phyloP scores from a whole-genome alignment of 2,329 filamentous ascomycete genomes.

The Bipolaris oryzae region DNA sequence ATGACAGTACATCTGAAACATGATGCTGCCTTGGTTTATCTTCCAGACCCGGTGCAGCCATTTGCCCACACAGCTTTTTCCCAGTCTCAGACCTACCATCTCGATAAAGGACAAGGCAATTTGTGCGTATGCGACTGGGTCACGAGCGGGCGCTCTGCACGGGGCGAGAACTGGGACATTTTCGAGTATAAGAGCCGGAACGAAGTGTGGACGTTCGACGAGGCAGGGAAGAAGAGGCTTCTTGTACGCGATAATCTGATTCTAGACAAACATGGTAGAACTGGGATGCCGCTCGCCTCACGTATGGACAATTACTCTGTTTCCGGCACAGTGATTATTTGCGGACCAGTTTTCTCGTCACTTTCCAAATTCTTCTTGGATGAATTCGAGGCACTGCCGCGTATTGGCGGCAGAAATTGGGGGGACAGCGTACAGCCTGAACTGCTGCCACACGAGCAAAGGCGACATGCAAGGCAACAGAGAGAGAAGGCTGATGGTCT shows the following conservation, averaged over 20 bases:
- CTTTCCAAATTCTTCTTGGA: constrained; percentile 76
- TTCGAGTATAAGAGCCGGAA: constrained; percentile 80
- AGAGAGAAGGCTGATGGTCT: constrained; percentile 58
- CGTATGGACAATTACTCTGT: constrained; percentile 77
- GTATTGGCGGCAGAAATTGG: constrained; percentile 84
- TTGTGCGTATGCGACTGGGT: constrained; percentile 94
- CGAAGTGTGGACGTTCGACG: constrained; percentile 72
- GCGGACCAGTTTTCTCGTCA: constrained; percentile 70
- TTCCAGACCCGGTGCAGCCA: constrained; percentile 93
- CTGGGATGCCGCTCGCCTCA: constrained; percentile 43
- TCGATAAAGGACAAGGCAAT: constrained; percentile 56
- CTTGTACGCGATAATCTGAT: constrained; percentile 86
- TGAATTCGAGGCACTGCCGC: constrained; percentile 78
- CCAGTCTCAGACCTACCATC: constrained; percentile 78
- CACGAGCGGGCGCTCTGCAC: constrained; percentile 80
- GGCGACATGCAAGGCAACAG: constrained; percentile 59
- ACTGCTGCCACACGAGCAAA: constrained; percentile 52
- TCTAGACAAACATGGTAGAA: constrained; percentile 61
- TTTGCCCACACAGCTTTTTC: constrained; percentile 84
- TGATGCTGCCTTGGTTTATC: constrained; percentile 63
- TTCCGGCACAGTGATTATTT: constrained; percentile 83
- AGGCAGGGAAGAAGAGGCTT: constrained; percentile 59
- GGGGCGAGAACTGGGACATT: constrained; percentile 89
- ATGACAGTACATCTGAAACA: constrained; percentile 57
- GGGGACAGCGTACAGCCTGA: constrained; percentile 50